phyloP scores from a whole-genome alignment of 2,329 filamentous ascomycete genomes.

The Elsinoe perseae region DNA sequence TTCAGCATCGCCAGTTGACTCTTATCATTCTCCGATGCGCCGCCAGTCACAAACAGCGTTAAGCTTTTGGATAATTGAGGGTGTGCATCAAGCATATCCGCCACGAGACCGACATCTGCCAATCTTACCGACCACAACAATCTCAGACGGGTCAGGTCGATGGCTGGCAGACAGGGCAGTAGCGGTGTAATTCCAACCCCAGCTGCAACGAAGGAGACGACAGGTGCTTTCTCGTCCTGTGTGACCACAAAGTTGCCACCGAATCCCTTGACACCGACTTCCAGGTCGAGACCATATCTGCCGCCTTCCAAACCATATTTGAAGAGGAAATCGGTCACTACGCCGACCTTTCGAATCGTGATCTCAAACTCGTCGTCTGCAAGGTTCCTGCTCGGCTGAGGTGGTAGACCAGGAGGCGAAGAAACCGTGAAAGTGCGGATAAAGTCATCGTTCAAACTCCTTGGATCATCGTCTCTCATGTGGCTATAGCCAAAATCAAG shows the following conservation, averaged over 20 bases:
- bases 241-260: constrained; percentile 53
- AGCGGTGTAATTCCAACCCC: constrained; percentile 80
- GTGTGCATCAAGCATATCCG: constrained; percentile 50
- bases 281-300: constrained; percentile 43
- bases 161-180: constrained; percentile 43
- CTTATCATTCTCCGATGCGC: constrained; percentile 16
- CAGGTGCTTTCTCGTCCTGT: constrained; percentile 27
- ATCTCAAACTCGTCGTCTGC: constrained; percentile 55
- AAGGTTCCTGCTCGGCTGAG: constrained; percentile 22
- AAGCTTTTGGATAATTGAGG: constrained; percentile 46
- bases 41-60: constrained; percentile 58
- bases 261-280: constrained; percentile 63
- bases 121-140: constrained; percentile 62
- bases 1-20: constrained; percentile 34
- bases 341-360: constrained; percentile 61
- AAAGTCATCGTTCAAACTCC: constrained; percentile 75
- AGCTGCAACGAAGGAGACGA: constrained; percentile 60
- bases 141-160: constrained; percentile 38
- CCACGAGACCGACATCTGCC: constrained; percentile 55
- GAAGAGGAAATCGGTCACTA: constrained; percentile 60
- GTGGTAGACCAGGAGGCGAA: constrained; percentile 42
- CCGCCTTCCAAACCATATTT: constrained; percentile 32
- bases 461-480: constrained; percentile 75
- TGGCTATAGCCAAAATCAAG: constrained; percentile 69
- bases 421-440: constrained; percentile 77